Conservation (phyloP, 2,329 filamentous ascomycete species). For the Diaporthe batatas region DNA sequence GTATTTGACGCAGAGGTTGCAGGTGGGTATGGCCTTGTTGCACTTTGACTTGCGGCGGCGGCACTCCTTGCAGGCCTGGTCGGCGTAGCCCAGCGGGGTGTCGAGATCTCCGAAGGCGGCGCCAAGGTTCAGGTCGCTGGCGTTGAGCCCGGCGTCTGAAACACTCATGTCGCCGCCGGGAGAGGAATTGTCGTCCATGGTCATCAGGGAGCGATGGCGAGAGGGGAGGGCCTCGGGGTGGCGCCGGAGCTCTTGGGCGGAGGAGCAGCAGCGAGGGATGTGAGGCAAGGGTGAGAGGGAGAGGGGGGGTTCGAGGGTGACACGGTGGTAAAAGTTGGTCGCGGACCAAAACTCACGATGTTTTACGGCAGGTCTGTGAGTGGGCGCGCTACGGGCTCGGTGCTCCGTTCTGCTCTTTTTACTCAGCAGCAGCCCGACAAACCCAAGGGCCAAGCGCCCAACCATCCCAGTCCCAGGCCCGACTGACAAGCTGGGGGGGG, state of each 20-base stretch:
- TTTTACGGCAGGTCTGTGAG: constrained; percentile 41
- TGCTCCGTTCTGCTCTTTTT: constrained; percentile 36
- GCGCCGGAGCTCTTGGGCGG: constrained; percentile 7
- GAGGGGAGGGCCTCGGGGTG: constrained; percentile 1
- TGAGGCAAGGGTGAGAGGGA: constrained; percentile 14
- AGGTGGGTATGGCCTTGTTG: constrained; percentile 54
- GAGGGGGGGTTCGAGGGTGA: constrained; percentile 23
- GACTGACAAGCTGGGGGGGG: constrained; percentile 13
- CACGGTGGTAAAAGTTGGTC: constrained; percentile 40
- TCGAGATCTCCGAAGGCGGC: constrained; percentile 42
- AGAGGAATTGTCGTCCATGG: constrained; percentile 41
- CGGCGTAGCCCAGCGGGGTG: constrained; percentile 43
- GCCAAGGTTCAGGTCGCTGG: constrained; percentile 39
- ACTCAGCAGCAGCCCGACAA: constrained; percentile 35
- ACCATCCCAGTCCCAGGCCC: constrained; percentile 18
- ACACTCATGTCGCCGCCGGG: constrained; percentile 38
- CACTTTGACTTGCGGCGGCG: constrained; percentile 56
- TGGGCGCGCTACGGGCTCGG: constrained; percentile 36
- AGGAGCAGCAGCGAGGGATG: constrained; percentile 13
- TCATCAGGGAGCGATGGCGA: constrained; percentile 11
- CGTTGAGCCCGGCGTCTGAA: constrained; percentile 37
- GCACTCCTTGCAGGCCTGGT: constrained; percentile 58
- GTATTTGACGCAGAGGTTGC: constrained; percentile 57
- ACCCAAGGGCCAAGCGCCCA: constrained; percentile 27
- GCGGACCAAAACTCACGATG: constrained; percentile 43